phyloP scores from a whole-genome alignment of 2,329 filamentous ascomycete genomes.

The Curvularia sp. region DNA sequence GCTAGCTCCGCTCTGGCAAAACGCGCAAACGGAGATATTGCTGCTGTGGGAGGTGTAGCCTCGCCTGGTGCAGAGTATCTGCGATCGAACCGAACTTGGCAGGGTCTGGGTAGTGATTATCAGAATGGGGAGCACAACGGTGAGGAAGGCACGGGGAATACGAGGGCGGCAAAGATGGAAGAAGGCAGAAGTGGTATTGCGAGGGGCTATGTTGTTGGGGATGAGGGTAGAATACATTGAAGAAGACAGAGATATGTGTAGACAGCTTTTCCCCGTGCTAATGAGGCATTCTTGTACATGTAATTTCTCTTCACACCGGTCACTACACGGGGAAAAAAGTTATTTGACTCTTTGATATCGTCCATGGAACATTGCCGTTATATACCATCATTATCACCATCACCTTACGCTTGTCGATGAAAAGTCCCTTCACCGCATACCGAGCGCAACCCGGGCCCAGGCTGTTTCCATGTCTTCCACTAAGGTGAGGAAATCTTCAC shows the following conservation, averaged over 20 bases:
- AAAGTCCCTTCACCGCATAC: slow-evolving; percentile 15
- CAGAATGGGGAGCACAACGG: slow-evolving; percentile 66
- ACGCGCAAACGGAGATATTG: slow-evolving; percentile 73
- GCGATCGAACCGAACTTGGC: slow-evolving; percentile 84
- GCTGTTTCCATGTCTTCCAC: slow-evolving; percentile 59
- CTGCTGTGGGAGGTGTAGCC: slow-evolving; percentile 81
- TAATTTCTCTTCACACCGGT: neutral
- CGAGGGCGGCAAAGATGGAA: slow-evolving; percentile 72
- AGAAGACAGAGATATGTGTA: neutral
- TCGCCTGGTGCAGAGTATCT: slow-evolving; percentile 92
- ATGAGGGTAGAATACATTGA: slow-evolving; percentile 46
- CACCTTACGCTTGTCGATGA: neutral
- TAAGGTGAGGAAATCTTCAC: slow-evolving; percentile 59
- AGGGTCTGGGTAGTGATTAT: slow-evolving; percentile 88
- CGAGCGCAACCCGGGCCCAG: slow-evolving; percentile 51
- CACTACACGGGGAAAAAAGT: neutral
- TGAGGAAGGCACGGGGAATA: slow-evolving; percentile 37
- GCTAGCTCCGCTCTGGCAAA: slow-evolving; percentile 65
- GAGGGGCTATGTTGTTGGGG: slow-evolving; percentile 82
- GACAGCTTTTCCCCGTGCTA: neutral
- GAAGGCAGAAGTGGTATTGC: slow-evolving; percentile 89
- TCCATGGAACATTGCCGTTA: neutral
- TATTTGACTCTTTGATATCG: neutral
- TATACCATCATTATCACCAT: neutral
- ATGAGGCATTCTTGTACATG: neutral